These are phyloP conservation scores for Spirogloea muscicola DNA, from an alignment of 139 green algal genomes.

Conservation along the genomic window DNA sequence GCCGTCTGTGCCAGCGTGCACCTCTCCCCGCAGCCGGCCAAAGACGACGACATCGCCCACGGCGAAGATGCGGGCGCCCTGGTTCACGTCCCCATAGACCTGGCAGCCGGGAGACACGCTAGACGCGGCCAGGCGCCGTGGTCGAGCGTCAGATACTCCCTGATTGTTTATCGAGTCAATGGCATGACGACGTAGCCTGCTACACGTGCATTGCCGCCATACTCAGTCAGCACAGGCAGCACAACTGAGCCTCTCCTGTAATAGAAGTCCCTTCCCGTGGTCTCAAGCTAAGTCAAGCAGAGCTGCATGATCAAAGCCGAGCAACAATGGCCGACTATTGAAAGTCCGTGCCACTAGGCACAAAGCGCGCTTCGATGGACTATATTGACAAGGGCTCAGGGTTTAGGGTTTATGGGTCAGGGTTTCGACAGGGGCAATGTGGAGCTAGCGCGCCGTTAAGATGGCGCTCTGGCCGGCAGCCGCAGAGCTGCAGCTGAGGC, in stretches of 20 bases:
- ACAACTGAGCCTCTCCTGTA: background rate
- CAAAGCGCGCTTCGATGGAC: background rate
- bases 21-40: constrained; percentile 50
- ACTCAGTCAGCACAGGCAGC: background rate
- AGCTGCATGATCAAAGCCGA: no score
- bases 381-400: background rate
- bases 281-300: no score
- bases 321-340: no score
- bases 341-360: no score
- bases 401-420: background rate
- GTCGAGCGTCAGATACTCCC: background rate
- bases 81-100: constrained; percentile 51
- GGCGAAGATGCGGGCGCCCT: constrained; percentile 23
- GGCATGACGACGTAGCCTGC: background rate
- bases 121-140: background rate
- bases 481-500: background rate
- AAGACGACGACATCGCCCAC: constrained; percentile 54
- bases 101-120: constrained; percentile 4
- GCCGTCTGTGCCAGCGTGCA: constrained; percentile 40
- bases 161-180: background rate
- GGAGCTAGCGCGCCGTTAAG: background rate
- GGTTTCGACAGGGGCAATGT: background rate
- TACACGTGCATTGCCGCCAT: background rate
- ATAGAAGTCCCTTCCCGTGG: no score
- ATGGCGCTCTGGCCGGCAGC: background rate